Conservation (phyloP, 805 yeast genomes). For the Lipomyces yamadae region DNA sequence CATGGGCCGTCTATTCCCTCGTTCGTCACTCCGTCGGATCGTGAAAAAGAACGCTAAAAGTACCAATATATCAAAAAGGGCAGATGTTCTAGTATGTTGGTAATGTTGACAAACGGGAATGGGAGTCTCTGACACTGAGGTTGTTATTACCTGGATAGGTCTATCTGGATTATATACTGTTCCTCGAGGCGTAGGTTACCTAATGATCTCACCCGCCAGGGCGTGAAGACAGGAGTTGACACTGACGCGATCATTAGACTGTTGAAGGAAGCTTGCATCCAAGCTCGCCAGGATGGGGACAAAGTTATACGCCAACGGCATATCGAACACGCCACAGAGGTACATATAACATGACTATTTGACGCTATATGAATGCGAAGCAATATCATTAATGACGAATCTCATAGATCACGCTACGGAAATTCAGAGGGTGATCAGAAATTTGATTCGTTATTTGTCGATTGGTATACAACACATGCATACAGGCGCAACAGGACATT, state of each 20-base stretch:
- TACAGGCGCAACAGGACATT: neutral
- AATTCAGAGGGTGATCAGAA: constrained; percentile 21
- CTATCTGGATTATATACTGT: constrained; percentile 32
- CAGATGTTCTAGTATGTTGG: constrained; percentile 31
- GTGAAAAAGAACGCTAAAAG: constrained; percentile 13
- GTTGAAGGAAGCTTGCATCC: constrained; percentile 23
- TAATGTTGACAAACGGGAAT: too few species aligned
- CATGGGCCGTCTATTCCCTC: constrained; percentile 32
- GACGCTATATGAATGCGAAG: neutral
- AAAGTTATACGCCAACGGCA: constrained; percentile 25
- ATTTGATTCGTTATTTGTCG: neutral
- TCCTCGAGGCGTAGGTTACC: constrained; percentile 31
- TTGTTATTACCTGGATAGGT: constrained; percentile 19
- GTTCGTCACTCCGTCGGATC: constrained; percentile 24
- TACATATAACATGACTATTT: neutral
- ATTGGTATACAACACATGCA: too few species aligned
- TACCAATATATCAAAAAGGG: constrained; percentile 20
- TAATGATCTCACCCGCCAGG: neutral
- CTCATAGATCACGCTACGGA: constrained; percentile 13
- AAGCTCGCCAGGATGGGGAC: constrained; percentile 32
- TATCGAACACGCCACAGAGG: constrained; percentile 28
- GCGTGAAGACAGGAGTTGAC: neutral
- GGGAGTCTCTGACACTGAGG: too few species aligned
- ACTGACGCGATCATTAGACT: constrained; percentile 15
- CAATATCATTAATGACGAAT: neutral